These are phyloP conservation scores for Trichoderma simmonsii DNA, from an alignment of 2,329 filamentous ascomycete genomes.

Conservation along the genomic window DNA sequence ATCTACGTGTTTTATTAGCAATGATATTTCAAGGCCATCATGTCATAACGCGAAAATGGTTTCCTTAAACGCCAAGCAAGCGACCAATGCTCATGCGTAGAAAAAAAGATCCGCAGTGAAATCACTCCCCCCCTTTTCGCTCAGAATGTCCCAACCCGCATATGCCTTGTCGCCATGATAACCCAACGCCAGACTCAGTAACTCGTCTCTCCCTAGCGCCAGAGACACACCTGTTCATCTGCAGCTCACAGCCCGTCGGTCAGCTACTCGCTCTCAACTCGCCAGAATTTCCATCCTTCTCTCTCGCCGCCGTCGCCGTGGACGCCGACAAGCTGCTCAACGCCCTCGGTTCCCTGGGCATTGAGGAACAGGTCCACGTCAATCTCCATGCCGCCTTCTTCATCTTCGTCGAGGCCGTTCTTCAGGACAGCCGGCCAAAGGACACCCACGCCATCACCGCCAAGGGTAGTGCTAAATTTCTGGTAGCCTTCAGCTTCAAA, in stretches of 20 bases:
- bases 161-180: background rate
- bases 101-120: background rate
- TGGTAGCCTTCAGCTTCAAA: conserved; percentile 71
- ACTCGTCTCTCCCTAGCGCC: background rate
- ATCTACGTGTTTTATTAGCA: conserved; percentile 1
- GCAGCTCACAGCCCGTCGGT: no score
- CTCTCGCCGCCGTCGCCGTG: conserved; percentile 63
- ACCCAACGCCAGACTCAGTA: background rate
- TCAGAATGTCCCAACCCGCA: background rate
- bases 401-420: conserved; percentile 75
- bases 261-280: conserved; percentile 48
- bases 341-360: conserved; percentile 77
- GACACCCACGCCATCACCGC: conserved; percentile 90
- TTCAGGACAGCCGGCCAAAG: conserved; percentile 89
- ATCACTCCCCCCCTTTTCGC: background rate
- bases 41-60: background rate
- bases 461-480: conserved; percentile 84
- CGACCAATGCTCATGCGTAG: conserved; percentile 11
- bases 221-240: background rate
- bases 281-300: conserved; percentile 87
- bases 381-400: conserved; percentile 85
- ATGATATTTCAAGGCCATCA: background rate
- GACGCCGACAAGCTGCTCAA: conserved; percentile 84
- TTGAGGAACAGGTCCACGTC: conserved; percentile 80
- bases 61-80: conserved; percentile 9